Percentiles rank a stretch among this genome's conserved stretches.
Conservation (phyloP, 1,139 yeast species). For the Hyphopichia burtonii region DNA sequence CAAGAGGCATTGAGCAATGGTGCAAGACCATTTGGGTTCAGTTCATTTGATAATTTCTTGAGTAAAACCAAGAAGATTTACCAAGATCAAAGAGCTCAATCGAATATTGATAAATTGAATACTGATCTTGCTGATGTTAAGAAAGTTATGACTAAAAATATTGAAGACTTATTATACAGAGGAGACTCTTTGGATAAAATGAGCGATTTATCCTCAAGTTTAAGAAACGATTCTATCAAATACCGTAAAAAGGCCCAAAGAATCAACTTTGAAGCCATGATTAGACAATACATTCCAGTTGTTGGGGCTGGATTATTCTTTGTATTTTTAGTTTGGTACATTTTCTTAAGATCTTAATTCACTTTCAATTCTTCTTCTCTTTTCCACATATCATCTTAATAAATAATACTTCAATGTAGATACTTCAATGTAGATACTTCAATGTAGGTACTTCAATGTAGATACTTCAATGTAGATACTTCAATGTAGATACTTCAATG, state of each 20-base stretch:
- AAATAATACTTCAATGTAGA: too few relatives aligned
- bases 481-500: too few relatives aligned
- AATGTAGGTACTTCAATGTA: too few relatives aligned
- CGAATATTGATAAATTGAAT: slow-evolving; percentile 81
- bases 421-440: too few relatives aligned
- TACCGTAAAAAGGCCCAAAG: slow-evolving; percentile 88
- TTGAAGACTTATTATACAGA: slow-evolving; percentile 88
- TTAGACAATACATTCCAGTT: slow-evolving; percentile 87
- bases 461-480: too few relatives aligned
- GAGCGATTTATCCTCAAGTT: slow-evolving; percentile 81
- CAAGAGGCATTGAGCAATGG: slow-evolving; percentile 59
- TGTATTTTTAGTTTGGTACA: slow-evolving; percentile 81
- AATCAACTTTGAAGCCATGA: slow-evolving; percentile 84
- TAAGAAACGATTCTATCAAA: slow-evolving; percentile 81
- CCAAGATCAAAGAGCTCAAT: slow-evolving; percentile 88
- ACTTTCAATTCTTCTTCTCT: not conserved
- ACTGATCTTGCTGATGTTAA: slow-evolving; percentile 91
- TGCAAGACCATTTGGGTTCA: slow-evolving; percentile 86
- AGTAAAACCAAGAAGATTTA: slow-evolving; percentile 85
- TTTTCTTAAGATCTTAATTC: slow-evolving; percentile 45
- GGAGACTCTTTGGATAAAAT: slow-evolving; percentile 93
- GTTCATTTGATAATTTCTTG: slow-evolving; percentile 79
- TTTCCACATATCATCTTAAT: too few relatives aligned
- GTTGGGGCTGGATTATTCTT: slow-evolving; percentile 70
- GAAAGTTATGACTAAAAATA: slow-evolving; percentile 92